These are phyloP conservation scores for Cercophora scortea DNA, from an alignment of 495 filamentous ascomycete species.

Conservation along the genomic window DNA sequence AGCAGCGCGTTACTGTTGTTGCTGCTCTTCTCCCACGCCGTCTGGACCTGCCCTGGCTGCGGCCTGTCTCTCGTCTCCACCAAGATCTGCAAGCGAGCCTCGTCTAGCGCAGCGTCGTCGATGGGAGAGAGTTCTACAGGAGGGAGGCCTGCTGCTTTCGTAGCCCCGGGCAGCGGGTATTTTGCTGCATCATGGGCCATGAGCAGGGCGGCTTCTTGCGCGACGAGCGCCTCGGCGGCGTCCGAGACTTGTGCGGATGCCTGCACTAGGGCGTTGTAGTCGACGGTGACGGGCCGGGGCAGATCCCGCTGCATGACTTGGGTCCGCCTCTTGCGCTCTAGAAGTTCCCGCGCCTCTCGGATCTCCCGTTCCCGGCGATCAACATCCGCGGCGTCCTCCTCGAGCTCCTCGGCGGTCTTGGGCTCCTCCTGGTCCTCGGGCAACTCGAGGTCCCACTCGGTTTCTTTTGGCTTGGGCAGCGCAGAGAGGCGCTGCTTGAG, in stretches of 20 bases:
- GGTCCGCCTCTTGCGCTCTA: constrained; percentile 75
- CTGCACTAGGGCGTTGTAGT: constrained; percentile 60
- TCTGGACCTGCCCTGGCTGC: constrained; percentile 54
- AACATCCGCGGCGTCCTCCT: constrained; percentile 78
- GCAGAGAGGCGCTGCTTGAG: constrained; percentile 68
- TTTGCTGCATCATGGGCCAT: constrained; percentile 74
- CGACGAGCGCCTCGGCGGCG: constrained; percentile 48
- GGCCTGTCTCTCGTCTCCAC: constrained; percentile 58
- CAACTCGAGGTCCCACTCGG: constrained; percentile 84
- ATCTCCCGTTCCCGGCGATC: constrained; percentile 65
- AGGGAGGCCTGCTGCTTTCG: constrained; percentile 47
- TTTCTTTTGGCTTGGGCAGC: constrained; percentile 85
- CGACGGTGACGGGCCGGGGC: constrained; percentile 67
- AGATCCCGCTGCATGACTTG: constrained; percentile 82
- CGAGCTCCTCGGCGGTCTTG: constrained; percentile 42
- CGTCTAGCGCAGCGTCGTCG: constrained; percentile 61
- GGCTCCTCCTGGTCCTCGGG: constrained; percentile 73
- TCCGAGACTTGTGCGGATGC: constrained; percentile 37
- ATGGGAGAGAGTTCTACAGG: constrained; percentile 54
- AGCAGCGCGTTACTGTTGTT: constrained; percentile 47
- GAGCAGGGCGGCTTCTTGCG: constrained; percentile 66
- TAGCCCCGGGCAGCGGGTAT: constrained; percentile 57
- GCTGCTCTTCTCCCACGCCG: constrained; percentile 50
- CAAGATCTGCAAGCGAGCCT: constrained; percentile 69
- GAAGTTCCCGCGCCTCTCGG: constrained; percentile 60